Evolutionary conservation across 2,329 filamentous ascomycete genomes (phyloP), one percentile per base, ranked within the genome.

Genomic region (Dactylellina cionopaga): DNA sequence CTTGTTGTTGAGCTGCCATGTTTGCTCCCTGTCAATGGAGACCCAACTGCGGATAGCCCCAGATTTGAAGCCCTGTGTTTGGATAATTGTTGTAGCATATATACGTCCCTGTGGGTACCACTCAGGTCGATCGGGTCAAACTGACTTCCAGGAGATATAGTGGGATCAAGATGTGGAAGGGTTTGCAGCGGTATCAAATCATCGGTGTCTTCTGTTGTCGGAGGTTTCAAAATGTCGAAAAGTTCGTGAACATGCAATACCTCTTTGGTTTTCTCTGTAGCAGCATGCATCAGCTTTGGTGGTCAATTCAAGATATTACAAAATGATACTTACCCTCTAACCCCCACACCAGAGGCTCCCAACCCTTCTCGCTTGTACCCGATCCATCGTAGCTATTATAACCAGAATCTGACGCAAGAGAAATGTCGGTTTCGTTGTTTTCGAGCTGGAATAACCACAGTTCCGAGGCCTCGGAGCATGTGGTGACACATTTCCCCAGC

Each of bases 331-430:
- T 58, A 71, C 66, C 66, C 19, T 71, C 66, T 10, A 71, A 27
- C 15, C 66, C 66, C 66, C 66, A 71, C 3, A 71, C 58, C 66
- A 64, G 19, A 29, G 66, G 66, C 33, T 71, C 66, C 66, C 66
- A 71, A 29, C 49, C 66, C 24, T 71, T 71, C 31, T 71, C 66
- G n/a, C 56, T 58, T 6, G 58, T 15, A 1, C 66, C 58, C 7
- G 58, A 71, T 39, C 66, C 66, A 63, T 71, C 66, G 41, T 71
- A 71, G 22, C 56, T 71, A n/a, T 63, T 71, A 22, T 71, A 71
- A 15, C 66, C 66, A 24, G 66, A 71, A 33, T 71, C 66, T 9
- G 66, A 71, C 19, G 66, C 44, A 31, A 71, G 46, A 2, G 66
- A 19, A n/a, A 63, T 56, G 19, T 71, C 66, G 51, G 33, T 25